Percentiles rank a stretch among this genome's conserved stretches.
Evolutionary conservation across 2,329 filamentous ascomycete genomes (phyloP).

Genomic region (Periconia digitata): DNA sequence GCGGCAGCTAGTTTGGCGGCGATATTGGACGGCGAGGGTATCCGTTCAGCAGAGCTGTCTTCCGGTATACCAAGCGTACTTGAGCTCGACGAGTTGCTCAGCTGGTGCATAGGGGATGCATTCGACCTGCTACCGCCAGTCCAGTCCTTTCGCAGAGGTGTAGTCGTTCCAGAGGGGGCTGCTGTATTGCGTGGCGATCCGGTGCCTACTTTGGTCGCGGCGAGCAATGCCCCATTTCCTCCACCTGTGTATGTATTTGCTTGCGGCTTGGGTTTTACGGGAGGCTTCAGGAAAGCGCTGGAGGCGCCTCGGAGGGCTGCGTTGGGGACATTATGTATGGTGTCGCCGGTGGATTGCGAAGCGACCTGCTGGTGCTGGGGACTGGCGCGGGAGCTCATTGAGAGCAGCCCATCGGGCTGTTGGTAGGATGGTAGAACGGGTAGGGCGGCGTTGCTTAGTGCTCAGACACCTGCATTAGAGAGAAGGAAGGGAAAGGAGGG

Average conservation of each 20-base stretch:
- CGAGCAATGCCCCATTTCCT: constrained; percentile 48
- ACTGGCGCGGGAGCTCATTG: constrained; percentile 37
- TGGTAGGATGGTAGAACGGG: constrained; percentile 17
- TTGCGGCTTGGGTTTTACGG: constrained; percentile 44
- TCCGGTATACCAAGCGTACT: constrained; percentile 33
- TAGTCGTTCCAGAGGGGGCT: constrained; percentile 14
- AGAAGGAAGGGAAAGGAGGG: too few relatives aligned
- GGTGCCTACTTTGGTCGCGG: constrained; percentile 47
- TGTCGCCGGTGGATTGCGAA: constrained; percentile 36
- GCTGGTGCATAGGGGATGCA: constrained; percentile 21
- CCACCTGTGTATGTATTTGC: constrained; percentile 44
- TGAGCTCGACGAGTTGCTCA: constrained; percentile 33
- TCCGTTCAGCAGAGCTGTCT: constrained; percentile 24
- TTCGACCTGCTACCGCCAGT: constrained; percentile 33
- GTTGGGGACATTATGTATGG: constrained; percentile 41
- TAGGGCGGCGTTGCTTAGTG: constrained; percentile 2
- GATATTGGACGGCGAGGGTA: constrained; percentile 61
- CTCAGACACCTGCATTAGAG: constrained; percentile 7
- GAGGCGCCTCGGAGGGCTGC: constrained; percentile 54
- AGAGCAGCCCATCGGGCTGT: constrained; percentile 40
- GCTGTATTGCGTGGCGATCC: constrained; percentile 17
- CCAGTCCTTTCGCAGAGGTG: constrained; percentile 30
- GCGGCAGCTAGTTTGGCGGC: constrained; percentile 65
- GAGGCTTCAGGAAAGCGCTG: constrained; percentile 51
- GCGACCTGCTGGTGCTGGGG: constrained; percentile 25